Evolutionary conservation across 768 basidiomycete species (phyloP), one percentile per base, ranked within the genome.

Genomic region (Trametes sanguinea): DNA sequence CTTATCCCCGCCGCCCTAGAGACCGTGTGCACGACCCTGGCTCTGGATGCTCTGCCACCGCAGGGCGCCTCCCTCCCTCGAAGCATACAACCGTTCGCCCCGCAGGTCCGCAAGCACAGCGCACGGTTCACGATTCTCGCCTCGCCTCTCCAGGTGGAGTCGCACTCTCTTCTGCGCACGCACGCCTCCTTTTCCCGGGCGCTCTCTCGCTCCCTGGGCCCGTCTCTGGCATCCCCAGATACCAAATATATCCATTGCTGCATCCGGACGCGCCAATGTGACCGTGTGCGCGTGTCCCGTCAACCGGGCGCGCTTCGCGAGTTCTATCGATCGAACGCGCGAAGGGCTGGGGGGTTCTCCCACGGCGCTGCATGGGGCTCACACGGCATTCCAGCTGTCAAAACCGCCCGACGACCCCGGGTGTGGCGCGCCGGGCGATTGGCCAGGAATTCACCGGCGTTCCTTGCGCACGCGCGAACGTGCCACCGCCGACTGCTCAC

Each of bases 1-100:
- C 48, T 50, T 48, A 48, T 48, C 55, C 45, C 55, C 55, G 55
- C 55, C 55, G 55, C 55, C 55, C 55, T 57, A 29, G 37, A 37
- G 45, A 57, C 55, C 55, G 55, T 48, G 46, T 45, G 17, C 13
- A n/a, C 35, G 35, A 40, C 27, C 22, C 32, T 33, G 32, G 35
- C 6, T 37, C 35, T 37, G 6, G 35, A 37, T 37, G 6, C 11
- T 37, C 6, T 37, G 35, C 6, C 35, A 6, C 35, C 32, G 33
- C n/a, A n/a, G 13, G 17, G 8, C 35, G 3, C 43, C 14, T 33
- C 54, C n/a, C 35, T n/a, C 46, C 27, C 32, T 32, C 29, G 54
- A 55, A 46, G 10, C 54, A 44, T 44, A 29, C n/a, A 39, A 22
- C 22, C 22, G 22, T 22, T 22, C 22, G 22, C 22, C 22, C 22